phyloP scores from a whole-genome alignment of 2,329 filamentous ascomycete species.

The Aspergillus sp. region DNA sequence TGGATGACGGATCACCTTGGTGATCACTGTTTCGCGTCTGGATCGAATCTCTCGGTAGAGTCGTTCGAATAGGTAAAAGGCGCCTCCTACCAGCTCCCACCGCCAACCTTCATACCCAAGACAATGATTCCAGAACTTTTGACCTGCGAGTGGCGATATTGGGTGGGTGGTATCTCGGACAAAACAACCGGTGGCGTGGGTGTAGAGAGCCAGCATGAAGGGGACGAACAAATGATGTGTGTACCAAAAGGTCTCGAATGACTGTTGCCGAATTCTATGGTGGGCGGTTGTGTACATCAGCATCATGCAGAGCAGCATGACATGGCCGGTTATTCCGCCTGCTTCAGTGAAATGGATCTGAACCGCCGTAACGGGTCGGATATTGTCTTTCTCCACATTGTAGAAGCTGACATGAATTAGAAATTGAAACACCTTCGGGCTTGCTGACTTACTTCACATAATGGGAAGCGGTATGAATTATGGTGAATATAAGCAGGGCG shows the following conservation, averaged over 20 bases:
- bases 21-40: conserved; percentile 79
- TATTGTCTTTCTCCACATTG: conserved; percentile 82
- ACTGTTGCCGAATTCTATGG: conserved; percentile 88
- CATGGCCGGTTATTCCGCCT: conserved; percentile 89
- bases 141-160: conserved; percentile 78
- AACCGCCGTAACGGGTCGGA: conserved; percentile 73
- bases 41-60: conserved; percentile 87
- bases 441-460: conserved; percentile 81
- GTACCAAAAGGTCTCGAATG: conserved; percentile 99
- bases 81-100: conserved; percentile 87
- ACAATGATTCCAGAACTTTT: conserved; percentile 84
- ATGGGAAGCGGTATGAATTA: conserved; percentile 71
- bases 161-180: conserved; percentile 72
- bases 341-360: conserved; percentile 88
- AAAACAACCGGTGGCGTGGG: conserved; percentile 93
- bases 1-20: conserved; percentile 89
- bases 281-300: conserved; percentile 97
- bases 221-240: conserved; percentile 98
- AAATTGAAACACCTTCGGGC: not conserved
- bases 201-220: conserved; percentile 89
- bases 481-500: conserved; percentile 74
- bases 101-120: conserved; percentile 95
- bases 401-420: conserved; percentile 64
- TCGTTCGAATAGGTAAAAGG: conserved; percentile 79
- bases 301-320: conserved; percentile 99